Evolutionary conservation across 1,284 basidiomycete genomes (phyloP), one percentile per base, ranked within the genome.

Genomic region (Volvariella surrecta): DNA sequence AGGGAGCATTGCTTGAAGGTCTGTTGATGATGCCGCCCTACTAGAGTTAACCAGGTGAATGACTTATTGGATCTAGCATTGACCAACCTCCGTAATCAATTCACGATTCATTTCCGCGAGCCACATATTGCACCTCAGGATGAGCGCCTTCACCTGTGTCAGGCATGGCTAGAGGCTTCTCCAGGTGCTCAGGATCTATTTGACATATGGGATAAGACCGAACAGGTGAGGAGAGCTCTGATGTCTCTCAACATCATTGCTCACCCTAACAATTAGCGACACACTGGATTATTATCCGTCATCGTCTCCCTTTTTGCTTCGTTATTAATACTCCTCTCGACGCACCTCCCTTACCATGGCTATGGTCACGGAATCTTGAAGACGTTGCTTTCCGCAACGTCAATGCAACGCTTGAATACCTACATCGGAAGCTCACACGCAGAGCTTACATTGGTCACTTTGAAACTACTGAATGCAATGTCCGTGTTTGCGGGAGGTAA

Each of bases 161-260:
- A 75, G 48, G 58, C 66, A 42, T 89, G 82, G 81, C 56, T 89
- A 45, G 72, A 74, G 24, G 57, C 54, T 4, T 70, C 68, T 18
- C 67, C 76, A 0, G 75, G 71, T 2, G 78, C 74, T 28, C 62
- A 70, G 34, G 77, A 83, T 45, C 38, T 88, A 2, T 83, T 89
- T 52, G 55, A 61, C 18, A 51, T 80, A 10, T 86, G 82, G 79
- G 76, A 80, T 45, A 58, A 51, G 10, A 46, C 64, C 1, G 69
- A 62, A 39, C 64, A 71, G 39, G 83, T 83, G 45, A 11, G 54
- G n/a, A n/a, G n/a, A n/a, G n/a, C n/a, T n/a, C n/a, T n/a, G n/a
- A n/a, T n/a, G n/a, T n/a, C n/a, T n/a, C n/a, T n/a, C n/a, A n/a
- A n/a, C n/a, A n/a, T n/a, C n/a, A n/a, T n/a, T n/a, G n/a, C n/a